These are phyloP conservation scores for Paraurostyla sp. DNA, from an alignment of 73 alveolate species.

Conservation along the genomic window DNA sequence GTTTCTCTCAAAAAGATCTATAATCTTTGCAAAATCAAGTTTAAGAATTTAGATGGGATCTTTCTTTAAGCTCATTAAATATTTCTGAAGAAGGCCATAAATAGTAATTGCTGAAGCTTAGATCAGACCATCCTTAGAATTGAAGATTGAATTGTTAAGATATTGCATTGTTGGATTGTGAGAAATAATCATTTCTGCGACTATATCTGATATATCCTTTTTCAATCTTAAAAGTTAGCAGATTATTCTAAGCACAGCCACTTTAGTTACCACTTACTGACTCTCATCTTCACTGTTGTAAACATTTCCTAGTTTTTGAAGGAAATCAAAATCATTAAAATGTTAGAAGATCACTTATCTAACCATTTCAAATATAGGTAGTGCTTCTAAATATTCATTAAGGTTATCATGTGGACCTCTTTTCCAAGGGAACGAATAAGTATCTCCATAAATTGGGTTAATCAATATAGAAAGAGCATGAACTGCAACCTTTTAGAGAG, in stretches of 20 bases:
- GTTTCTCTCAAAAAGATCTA: constrained; percentile 81
- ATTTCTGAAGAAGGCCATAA: constrained; percentile 71
- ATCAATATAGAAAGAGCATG: constrained; percentile 88
- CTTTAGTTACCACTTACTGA: constrained; percentile 71
- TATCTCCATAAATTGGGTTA: constrained; percentile 97
- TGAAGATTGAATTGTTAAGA: constrained; percentile 53
- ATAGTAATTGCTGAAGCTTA: constrained; percentile 75
- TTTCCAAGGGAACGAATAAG: constrained; percentile 96
- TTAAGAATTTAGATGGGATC: constrained; percentile 65
- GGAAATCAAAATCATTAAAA: constrained; percentile 76
- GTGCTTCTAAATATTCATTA: constrained; percentile 78
- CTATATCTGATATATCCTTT: constrained; percentile 71
- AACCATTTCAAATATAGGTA: constrained; percentile 76
- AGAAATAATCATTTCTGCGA: constrained; percentile 64
- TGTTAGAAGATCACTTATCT: constrained; percentile 64
- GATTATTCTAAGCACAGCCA: constrained; percentile 87
- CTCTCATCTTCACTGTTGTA: constrained; percentile 77
- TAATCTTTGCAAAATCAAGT: constrained; percentile 72
- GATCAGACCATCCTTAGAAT: constrained; percentile 74
- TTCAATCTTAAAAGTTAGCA: constrained; percentile 90
- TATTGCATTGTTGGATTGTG: constrained; percentile 42
- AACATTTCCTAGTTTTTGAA: constrained; percentile 55
- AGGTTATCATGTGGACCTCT: constrained; percentile 82
- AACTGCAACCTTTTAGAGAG: constrained; percentile 82
- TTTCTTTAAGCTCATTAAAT: constrained; percentile 58